Percentiles rank a stretch among this genome's conserved stretches.
These are phyloP conservation scores for Prosopis cineraria DNA, from an alignment of 306 rosid species.

Conservation along the genomic window DNA sequence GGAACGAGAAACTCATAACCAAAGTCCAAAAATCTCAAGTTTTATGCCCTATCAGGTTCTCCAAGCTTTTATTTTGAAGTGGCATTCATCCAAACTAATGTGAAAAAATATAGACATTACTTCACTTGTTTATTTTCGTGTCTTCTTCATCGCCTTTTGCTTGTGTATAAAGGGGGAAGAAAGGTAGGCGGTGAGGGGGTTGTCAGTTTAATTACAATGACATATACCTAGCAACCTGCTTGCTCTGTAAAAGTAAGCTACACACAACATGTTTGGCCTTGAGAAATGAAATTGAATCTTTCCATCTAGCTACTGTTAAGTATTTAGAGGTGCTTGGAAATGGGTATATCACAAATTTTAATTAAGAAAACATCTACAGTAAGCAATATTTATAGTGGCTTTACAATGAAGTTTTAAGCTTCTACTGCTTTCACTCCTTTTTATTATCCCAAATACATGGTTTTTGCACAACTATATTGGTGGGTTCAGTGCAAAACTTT, in stretches of 20 bases:
- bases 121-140: not conserved
- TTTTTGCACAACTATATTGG: slow-evolving; percentile 26
- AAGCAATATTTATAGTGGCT: not conserved
- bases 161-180: not conserved
- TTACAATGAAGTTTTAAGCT: slow-evolving; percentile 6
- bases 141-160: not conserved
- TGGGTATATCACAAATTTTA: not conserved
- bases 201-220: not conserved
- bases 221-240: not conserved
- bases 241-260: not conserved
- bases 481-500: slow-evolving; percentile 35
- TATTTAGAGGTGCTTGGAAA: not conserved
- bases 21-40: too few species aligned
- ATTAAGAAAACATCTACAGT: not conserved
- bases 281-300: not conserved
- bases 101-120: not conserved
- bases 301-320: not conserved
- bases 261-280: not conserved
- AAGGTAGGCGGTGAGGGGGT: not conserved
- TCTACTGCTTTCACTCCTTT: slow-evolving; percentile 9
- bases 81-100: not conserved
- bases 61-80: not conserved
- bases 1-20: not conserved
- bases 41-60: not conserved
- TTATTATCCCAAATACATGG: slow-evolving; percentile 8